Base-by-base conservation (phyloP, 2,329 filamentous ascomycete species). In the Paraphoma sp. region DNA sequence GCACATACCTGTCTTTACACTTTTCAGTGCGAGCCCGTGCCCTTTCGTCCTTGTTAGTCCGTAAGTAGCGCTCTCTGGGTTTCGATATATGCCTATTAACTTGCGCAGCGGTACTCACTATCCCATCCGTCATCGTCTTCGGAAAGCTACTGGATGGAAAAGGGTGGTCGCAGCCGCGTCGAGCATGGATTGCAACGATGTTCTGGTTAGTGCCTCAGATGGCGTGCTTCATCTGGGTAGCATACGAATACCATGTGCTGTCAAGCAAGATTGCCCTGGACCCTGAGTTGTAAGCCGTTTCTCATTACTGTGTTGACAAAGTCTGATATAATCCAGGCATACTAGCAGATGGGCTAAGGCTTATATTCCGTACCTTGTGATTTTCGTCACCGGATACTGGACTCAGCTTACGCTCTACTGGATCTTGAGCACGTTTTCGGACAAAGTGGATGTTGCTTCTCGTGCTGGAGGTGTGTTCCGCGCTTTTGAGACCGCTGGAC, bases 1-100 rank as follows among this genome's bases (percentile, higher is more conserved):
- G 56, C 14, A 59, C 56, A 28, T 59, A 56, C 18, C 53, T 59
- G 11, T 59, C 56, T 28, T 45, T 59, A 23, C 56, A 59, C 49
- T 59, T 59, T 17, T 59, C 56, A 12, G 56, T 59, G 12, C 53
- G 56, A 23, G 56, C 56, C 9, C 56, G 56, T 30, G 56, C 56
- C 10, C 49, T 59, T 1, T 59, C 56, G 5, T 59, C 56, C 28
- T 41, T 59, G 12, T 18, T 59, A 10, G 42, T 56, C 31, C 56
- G 56, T 59, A 50, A 31, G 56, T 51, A 53, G 14, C 1, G 1
- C 7, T 11, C 4, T 16, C 1, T 10, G 9, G 4, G 18, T 7
- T 16, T 17, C 2, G 11, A 29, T 30, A 9, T 12, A 18, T 45
- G 23, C 6, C 18, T 47, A 33, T 38, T 57, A 12, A 57, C 29